These are phyloP conservation scores for Penstemon newberryi DNA, from an alignment of 257 asterid genomes.

Conservation along the genomic window DNA sequence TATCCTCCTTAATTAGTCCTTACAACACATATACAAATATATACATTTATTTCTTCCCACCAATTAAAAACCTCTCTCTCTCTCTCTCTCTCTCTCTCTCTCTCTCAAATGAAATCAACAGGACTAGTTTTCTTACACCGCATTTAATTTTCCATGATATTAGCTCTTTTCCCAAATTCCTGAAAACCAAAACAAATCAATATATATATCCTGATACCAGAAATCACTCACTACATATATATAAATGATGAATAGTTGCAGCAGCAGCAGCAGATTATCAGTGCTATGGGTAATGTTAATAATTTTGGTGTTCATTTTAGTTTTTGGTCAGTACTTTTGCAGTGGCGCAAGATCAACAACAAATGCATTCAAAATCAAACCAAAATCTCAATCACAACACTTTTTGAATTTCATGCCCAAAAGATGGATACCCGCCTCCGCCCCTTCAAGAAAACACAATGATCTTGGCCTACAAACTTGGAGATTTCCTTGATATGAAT, in stretches of 20 bases:
- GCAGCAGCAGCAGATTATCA: conserved; percentile 23
- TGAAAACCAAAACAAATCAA: too few species aligned
- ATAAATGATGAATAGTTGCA: conserved; percentile 26
- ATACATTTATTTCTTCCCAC: conserved; percentile 6
- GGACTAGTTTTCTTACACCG: too few species aligned
- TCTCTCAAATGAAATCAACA: neutral
- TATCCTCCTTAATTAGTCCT: conserved; percentile 1
- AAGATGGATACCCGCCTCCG: conserved; percentile 63
- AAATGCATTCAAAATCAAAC: conserved; percentile 41
- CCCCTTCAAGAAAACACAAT: conserved; percentile 72
- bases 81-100: conserved; percentile 30
- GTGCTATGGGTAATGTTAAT: neutral
- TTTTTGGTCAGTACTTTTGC: conserved; percentile 24
- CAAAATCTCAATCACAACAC: conserved; percentile 31
- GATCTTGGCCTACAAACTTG: conserved; percentile 60
- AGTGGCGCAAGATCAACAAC: conserved; percentile 46
- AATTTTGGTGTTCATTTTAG: conserved; percentile 31
- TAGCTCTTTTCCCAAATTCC: too few species aligned
- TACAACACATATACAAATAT: conserved; percentile 9
- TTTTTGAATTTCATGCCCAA: conserved; percentile 63
- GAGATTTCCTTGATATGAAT: conserved; percentile 51
- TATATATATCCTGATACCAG: too few species aligned
- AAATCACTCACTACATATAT: too few species aligned
- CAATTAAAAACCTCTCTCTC: neutral
- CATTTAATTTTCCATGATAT: too few species aligned